Percentiles rank a stretch among this genome's conserved stretches.
phyloP scores from a whole-genome alignment of 176 grass and related monocot genomes.

The Ampelocalamus luodianensis region DNA sequence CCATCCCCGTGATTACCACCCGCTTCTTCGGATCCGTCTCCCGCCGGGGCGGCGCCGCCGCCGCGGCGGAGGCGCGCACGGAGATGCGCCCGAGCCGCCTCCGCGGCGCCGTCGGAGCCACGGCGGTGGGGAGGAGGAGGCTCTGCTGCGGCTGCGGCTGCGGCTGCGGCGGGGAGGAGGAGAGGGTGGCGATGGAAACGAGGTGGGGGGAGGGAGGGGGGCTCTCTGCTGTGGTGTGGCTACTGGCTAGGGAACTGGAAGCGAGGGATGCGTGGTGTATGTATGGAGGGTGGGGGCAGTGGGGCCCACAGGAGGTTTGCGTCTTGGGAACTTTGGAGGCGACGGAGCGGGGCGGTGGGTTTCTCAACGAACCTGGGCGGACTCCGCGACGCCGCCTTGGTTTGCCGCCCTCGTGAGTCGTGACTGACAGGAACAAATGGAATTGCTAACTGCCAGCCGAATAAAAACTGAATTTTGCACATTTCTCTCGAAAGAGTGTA shows the following conservation, averaged over 20 bases:
- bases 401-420: not conserved
- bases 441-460: no score
- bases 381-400: not conserved
- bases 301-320: conserved; percentile 21
- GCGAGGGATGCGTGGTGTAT: not conserved
- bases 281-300: conserved; percentile 33
- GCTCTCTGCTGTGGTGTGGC: not conserved
- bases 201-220: conserved; percentile 28
- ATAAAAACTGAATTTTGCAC: no score
- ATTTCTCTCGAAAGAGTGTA: no score
- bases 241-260: not conserved
- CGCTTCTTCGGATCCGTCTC: conserved; percentile 91
- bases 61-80: conserved; percentile 39
- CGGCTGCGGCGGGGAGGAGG: not conserved
- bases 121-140: conserved; percentile 59
- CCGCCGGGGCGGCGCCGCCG: conserved; percentile 45
- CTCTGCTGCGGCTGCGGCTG: conserved; percentile 71
- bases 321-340: conserved; percentile 21
- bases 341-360: conserved; percentile 20
- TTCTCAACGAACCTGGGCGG: conserved; percentile 23
- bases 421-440: no score
- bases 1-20: conserved; percentile 95
- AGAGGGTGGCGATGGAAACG: conserved; percentile 49
- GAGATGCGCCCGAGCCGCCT: not conserved
- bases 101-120: not conserved